A percentile compares a stretch with the other conserved stretches of the same genome.
These are phyloP conservation scores for Torulaspora franciscae DNA, from an alignment of 805 yeast genomes.

Conservation along the genomic window DNA sequence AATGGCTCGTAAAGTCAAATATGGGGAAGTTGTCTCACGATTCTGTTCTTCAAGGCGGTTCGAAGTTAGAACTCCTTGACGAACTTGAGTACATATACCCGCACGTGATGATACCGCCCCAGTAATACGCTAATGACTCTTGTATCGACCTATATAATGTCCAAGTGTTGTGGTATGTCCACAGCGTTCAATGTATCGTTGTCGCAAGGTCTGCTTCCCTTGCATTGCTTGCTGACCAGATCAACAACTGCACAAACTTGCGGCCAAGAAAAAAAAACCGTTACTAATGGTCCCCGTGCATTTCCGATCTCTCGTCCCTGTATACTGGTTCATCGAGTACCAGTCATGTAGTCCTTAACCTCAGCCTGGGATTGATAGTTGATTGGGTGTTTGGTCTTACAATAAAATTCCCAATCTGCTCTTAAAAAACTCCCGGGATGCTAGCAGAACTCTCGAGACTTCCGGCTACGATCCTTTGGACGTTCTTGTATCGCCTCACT, in stretches of 20 bases:
- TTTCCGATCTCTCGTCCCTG: too few relatives aligned
- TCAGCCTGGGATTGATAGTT: not conserved
- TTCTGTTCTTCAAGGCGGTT: not conserved
- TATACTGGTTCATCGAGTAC: too few relatives aligned
- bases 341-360: too few relatives aligned
- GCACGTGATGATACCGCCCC: not conserved
- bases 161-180: not conserved
- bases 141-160: not conserved
- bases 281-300: too few relatives aligned
- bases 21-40: too few relatives aligned
- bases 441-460: conserved; percentile 14
- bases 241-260: too few relatives aligned
- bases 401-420: too few relatives aligned
- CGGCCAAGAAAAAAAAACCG: too few relatives aligned
- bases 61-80: not conserved
- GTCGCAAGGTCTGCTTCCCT: not conserved
- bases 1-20: too few relatives aligned
- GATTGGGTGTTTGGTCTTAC: not conserved
- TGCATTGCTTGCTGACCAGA: too few relatives aligned
- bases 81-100: not conserved
- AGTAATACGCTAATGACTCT: not conserved
- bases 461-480: conserved; percentile 20
- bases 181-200: too few relatives aligned
- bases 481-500: conserved; percentile 26
- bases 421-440: conserved; percentile 14